Percentiles rank a stretch among this genome's conserved stretches.
These are phyloP conservation scores for Fusarium stilboides DNA, from an alignment of 2,329 filamentous ascomycete genomes.

Conservation along the genomic window DNA sequence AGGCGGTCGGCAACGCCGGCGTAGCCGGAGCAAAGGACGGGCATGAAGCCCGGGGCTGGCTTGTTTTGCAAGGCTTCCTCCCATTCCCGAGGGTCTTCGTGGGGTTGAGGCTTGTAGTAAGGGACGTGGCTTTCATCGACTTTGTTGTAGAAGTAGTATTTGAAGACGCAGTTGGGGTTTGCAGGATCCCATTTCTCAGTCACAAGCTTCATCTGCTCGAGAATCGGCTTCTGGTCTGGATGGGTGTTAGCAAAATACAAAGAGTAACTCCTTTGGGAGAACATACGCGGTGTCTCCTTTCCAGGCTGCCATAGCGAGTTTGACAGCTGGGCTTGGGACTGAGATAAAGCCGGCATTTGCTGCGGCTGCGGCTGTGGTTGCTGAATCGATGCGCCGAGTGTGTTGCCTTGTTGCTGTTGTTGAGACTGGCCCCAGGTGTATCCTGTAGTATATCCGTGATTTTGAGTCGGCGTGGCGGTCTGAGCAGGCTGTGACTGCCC, in stretches of 20 bases:
- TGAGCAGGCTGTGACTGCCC: constrained; percentile 57
- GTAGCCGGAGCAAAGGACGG: constrained; percentile 83
- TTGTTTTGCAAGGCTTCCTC: constrained; percentile 87
- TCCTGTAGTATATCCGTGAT: constrained; percentile 27
- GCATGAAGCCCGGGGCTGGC: constrained; percentile 82
- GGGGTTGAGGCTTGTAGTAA: constrained; percentile 78
- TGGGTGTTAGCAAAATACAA: constrained; percentile 18
- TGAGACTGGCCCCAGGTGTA: constrained; percentile 46
- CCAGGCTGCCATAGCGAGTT: constrained; percentile 69
- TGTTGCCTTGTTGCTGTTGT: constrained; percentile 59
- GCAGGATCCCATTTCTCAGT: constrained; percentile 81
- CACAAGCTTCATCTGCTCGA: constrained; percentile 80
- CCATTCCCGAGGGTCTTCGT: constrained; percentile 85
- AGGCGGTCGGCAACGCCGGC: constrained; percentile 79
- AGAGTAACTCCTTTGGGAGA: background rate
- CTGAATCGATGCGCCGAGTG: constrained; percentile 53
- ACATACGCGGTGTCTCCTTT: constrained; percentile 65
- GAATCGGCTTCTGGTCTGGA: constrained; percentile 76
- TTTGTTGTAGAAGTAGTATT: constrained; percentile 90
- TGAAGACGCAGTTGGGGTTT: constrained; percentile 79
- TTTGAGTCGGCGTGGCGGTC: constrained; percentile 50
- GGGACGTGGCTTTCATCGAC: constrained; percentile 82
- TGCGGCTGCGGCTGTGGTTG: constrained; percentile 60
- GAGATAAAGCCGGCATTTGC: constrained; percentile 61
- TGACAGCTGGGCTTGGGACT: constrained; percentile 63